These are phyloP conservation scores for Talaromyces sp. DNA, from an alignment of 2,329 filamentous ascomycete species.

Conservation along the genomic window DNA sequence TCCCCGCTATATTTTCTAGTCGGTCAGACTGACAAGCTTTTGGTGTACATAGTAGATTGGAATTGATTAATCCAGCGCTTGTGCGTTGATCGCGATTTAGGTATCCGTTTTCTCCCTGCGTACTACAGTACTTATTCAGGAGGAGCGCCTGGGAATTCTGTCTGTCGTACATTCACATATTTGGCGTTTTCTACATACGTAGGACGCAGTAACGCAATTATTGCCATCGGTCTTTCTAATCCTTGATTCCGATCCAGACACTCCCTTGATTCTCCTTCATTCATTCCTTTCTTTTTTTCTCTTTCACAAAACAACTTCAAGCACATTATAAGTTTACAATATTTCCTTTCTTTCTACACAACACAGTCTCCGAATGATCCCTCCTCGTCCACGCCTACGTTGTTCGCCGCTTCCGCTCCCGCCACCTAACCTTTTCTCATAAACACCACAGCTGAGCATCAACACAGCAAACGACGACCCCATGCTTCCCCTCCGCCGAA, in stretches of 20 bases:
- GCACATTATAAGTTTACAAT: background rate
- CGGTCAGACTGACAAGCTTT: background rate
- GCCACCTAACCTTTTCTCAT: background rate
- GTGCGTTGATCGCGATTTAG: background rate
- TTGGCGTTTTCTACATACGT: background rate
- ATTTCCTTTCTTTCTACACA: background rate
- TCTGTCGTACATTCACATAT: background rate
- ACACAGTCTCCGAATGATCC: background rate
- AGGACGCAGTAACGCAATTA: background rate
- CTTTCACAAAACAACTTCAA: background rate
- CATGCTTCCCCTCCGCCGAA: slow-evolving; percentile 45
- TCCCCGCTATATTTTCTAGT: background rate
- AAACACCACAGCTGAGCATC: background rate
- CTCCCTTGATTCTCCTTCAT: slow-evolving; percentile 6
- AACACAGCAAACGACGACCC: background rate
- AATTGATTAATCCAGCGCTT: background rate
- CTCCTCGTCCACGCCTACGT: background rate
- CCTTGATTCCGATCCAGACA: slow-evolving; percentile 1
- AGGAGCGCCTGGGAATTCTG: background rate
- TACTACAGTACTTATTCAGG: too few species aligned
- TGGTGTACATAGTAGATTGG: background rate
- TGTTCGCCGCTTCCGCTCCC: slow-evolving; percentile 3
- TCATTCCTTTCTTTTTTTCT: slow-evolving; percentile 5
- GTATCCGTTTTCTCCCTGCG: background rate
- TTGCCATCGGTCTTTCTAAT: background rate